These are phyloP conservation scores for Karstenula rhodostoma DNA, from an alignment of 2,329 filamentous ascomycete species.

Conservation along the genomic window DNA sequence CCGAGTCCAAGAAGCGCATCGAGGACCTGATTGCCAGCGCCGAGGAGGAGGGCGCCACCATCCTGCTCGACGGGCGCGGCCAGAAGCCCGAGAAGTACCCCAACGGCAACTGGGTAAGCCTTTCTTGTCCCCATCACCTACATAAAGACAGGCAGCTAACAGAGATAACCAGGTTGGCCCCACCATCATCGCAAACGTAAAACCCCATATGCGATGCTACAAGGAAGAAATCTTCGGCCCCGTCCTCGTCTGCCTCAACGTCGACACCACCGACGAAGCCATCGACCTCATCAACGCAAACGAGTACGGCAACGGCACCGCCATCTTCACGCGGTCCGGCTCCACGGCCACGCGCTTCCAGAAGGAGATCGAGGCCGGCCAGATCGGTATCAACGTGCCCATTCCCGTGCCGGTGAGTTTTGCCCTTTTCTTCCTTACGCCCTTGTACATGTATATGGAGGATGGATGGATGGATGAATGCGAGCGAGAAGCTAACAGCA, in stretches of 20 bases:
- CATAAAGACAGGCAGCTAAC: neutral
- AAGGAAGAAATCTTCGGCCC: conserved; percentile 86
- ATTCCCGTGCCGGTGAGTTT: conserved; percentile 66
- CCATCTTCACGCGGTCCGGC: conserved; percentile 83
- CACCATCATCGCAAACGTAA: conserved; percentile 84
- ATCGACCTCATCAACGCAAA: conserved; percentile 84
- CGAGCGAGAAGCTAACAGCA: neutral
- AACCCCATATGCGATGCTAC: conserved; percentile 83
- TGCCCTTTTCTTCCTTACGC: neutral
- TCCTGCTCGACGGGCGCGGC: conserved; percentile 81
- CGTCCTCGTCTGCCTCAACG: conserved; percentile 82
- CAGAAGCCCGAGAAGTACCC: conserved; percentile 80
- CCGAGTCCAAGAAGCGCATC: conserved; percentile 80
- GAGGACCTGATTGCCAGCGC: conserved; percentile 78
- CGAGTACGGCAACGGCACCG: conserved; percentile 86
- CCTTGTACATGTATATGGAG: too few relatives aligned
- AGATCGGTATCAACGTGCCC: conserved; percentile 86
- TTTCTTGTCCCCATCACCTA: neutral
- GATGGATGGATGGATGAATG: too few relatives aligned
- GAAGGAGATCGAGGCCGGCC: conserved; percentile 81
- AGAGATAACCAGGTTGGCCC: conserved; percentile 68
- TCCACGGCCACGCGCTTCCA: conserved; percentile 81
- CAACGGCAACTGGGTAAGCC: conserved; percentile 76
- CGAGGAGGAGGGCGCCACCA: conserved; percentile 80
- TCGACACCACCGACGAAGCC: conserved; percentile 79